Evolutionary conservation across 2,329 filamentous ascomycete genomes (phyloP), one percentile per base, ranked within the genome.

Genomic region (Samsoniella hepiali): DNA sequence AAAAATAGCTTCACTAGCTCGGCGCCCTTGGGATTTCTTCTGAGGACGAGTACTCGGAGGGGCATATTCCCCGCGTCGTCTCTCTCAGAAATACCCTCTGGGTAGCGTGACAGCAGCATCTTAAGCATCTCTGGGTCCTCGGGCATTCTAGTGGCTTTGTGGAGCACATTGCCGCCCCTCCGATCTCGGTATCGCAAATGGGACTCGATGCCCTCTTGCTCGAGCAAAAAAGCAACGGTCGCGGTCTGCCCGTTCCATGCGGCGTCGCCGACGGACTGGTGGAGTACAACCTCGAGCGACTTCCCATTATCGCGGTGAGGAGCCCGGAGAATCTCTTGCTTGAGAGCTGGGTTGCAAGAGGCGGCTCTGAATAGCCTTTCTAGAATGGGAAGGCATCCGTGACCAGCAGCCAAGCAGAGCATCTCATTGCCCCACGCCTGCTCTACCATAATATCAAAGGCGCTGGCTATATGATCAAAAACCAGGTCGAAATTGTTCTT

Each of bases 391-490:
- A 68, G 64, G 31, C 72, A 73, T 29, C 68, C 68, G 34, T 49
- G 64, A 4, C 66, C 53, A 50, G 67, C 67, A 65, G 71, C 72
- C 17, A 67, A 29, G 34, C 67, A 68, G 38, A 72, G 57, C 45
- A 73, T 64, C 38, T 68, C 67, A 34, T 68, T 67, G 17, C 66
- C 68, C 71, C 69, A 71, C 64, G 64, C 44, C 62, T 70, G 67
- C 57, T 64, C 62, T n/a, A 69, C 63, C 66, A 42, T 15, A 42
- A 42, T 4, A 7, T 42, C 40, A 13, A 42, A 42, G 40, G 9
- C 40, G 9, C 13, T 10, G 4, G 13, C 40, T 22, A 45, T 45
- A 22, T 22, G 42, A 17, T 45, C 42, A 22, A 45, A 45, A 5
- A 45, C 11, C 17, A 11, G 5, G 17, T 45, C 42, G n/a, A 45